phyloP scores from a whole-genome alignment of 345 rosid species.

The Mangifera indica region DNA sequence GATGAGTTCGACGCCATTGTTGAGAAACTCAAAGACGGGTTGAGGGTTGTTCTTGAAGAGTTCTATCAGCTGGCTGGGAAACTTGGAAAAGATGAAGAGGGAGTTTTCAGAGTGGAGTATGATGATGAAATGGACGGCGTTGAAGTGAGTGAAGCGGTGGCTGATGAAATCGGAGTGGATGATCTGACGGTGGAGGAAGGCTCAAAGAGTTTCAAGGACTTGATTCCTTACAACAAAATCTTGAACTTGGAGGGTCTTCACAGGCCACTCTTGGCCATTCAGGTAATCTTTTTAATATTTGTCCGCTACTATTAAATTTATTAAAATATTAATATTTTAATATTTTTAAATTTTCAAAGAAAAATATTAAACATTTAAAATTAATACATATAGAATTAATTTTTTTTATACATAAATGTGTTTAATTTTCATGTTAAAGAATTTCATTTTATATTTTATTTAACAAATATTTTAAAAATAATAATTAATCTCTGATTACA shows the following conservation, averaged over 20 bases:
- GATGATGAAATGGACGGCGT: slow-evolving; percentile 82
- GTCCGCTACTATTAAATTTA: no score
- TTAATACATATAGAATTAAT: no score
- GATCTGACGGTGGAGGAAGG: slow-evolving; percentile 73
- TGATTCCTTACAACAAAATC: slow-evolving; percentile 66
- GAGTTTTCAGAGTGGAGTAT: slow-evolving; percentile 70
- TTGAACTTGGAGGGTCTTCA: slow-evolving; percentile 75
- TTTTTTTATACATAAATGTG: no score
- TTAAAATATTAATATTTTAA: no score
- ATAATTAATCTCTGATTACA: no score
- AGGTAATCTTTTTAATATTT: no score
- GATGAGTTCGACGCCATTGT: slow-evolving; percentile 43
- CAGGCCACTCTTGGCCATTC: slow-evolving; percentile 64
- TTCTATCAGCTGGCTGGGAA: slow-evolving; percentile 81
- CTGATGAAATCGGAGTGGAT: slow-evolving; percentile 52
- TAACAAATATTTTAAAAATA: no score
- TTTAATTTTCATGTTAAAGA: no score
- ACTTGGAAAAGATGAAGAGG: slow-evolving; percentile 77
- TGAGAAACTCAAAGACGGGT: slow-evolving; percentile 72
- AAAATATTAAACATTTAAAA: no score
- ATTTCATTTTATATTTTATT: no score
- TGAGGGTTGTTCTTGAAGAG: slow-evolving; percentile 62
- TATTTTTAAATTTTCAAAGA: no score
- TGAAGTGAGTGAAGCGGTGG: slow-evolving; percentile 60
- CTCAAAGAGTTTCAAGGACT: slow-evolving; percentile 48